phyloP scores from a whole-genome alignment of 1,284 basidiomycete species.

The Microbotryum saponariae region DNA sequence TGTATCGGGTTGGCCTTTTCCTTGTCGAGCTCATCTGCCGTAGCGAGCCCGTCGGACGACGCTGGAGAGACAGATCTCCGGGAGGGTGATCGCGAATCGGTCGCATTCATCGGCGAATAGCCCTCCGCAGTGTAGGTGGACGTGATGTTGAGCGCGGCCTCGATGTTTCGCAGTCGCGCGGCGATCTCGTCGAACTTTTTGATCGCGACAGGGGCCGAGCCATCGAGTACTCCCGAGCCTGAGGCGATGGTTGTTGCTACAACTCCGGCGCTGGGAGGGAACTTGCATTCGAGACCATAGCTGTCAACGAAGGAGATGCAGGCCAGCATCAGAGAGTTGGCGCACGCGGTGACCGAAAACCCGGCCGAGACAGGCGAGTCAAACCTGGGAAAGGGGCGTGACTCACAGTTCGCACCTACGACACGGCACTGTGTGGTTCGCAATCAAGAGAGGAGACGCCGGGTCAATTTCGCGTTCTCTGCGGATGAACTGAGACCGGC shows the following conservation, averaged over 20 bases:
- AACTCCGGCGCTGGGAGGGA: slow-evolving; percentile 19
- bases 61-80: slow-evolving; percentile 1
- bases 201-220: too few species aligned
- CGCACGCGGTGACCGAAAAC: background rate
- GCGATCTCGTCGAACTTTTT: slow-evolving; percentile 22
- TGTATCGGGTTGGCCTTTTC: slow-evolving; percentile 21
- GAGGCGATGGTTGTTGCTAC: background rate
- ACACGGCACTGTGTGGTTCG: slow-evolving; percentile 21
- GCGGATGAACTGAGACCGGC: too few species aligned
- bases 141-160: slow-evolving; percentile 23
- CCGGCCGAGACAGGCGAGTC: background rate
- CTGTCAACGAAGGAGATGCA: background rate
- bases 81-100: background rate
- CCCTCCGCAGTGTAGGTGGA: background rate
- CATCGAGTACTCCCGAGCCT: too few species aligned
- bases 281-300: slow-evolving; percentile 31
- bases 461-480: too few species aligned
- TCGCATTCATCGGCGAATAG: slow-evolving; percentile 3
- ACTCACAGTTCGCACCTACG: slow-evolving; percentile 27
- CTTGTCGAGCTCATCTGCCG: slow-evolving; percentile 12
- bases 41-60: slow-evolving; percentile 12
- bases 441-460: too few species aligned
- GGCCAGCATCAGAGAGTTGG: background rate
- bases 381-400: background rate
- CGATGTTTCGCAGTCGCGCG: slow-evolving; percentile 25